phyloP scores from a whole-genome alignment of 768 basidiomycete species.

The Sistotremastrum niveocremeum region DNA sequence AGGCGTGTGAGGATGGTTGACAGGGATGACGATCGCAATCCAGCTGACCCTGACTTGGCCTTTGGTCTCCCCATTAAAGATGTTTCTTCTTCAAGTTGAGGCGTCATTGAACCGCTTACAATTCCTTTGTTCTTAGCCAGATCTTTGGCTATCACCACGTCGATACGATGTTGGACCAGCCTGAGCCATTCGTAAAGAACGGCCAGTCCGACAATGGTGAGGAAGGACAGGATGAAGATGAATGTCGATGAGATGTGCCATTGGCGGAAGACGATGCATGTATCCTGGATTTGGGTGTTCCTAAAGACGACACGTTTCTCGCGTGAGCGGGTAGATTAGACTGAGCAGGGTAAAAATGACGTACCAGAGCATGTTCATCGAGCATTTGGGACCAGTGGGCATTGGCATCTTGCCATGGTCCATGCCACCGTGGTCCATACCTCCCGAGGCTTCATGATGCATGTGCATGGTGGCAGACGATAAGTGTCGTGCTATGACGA shows the following conservation, averaged over 20 bases:
- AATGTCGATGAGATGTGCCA: slow-evolving; percentile 58
- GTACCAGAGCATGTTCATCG: slow-evolving; percentile 76
- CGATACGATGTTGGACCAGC: slow-evolving; percentile 43
- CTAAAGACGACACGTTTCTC: slow-evolving; percentile 17
- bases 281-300: slow-evolving; percentile 70
- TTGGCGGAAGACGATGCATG: slow-evolving; percentile 65
- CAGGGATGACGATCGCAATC: slow-evolving; percentile 26
- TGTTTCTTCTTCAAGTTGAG: slow-evolving; percentile 38
- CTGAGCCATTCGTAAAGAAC: slow-evolving; percentile 75
- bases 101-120: slow-evolving; percentile 29
- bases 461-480: slow-evolving; percentile 18
- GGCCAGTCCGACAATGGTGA: slow-evolving; percentile 51
- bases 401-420: slow-evolving; percentile 14
- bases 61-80: slow-evolving; percentile 35
- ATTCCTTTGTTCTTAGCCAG: slow-evolving; percentile 34
- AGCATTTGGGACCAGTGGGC: slow-evolving; percentile 38
- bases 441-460: slow-evolving; percentile 33
- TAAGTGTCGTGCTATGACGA: slow-evolving; percentile 2
- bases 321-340: neutral
- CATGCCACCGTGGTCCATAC: slow-evolving; percentile 9
- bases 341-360: neutral
- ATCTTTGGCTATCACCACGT: slow-evolving; percentile 38
- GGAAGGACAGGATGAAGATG: slow-evolving; percentile 50
- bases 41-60: slow-evolving; percentile 22
- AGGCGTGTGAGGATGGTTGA: neutral